Conservation (phyloP, 2,329 filamentous ascomycete genomes). For the Ophiognomonia clavigignenti-juglandacearum region DNA sequence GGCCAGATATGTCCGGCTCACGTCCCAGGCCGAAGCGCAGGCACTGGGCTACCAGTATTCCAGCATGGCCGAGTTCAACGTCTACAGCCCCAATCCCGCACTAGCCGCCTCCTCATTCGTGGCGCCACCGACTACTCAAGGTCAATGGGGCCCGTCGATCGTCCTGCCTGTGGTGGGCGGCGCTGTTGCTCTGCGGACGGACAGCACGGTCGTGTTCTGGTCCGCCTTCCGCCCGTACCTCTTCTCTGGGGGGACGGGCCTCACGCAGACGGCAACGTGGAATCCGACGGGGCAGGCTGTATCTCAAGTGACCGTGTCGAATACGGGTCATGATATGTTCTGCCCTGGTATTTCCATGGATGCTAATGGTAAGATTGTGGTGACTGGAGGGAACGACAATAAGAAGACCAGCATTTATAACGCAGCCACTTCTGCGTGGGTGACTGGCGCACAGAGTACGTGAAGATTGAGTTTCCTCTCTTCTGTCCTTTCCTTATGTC, state of each 20-base stretch:
- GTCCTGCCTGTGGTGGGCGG: neutral
- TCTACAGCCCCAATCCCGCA: neutral
- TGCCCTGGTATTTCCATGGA: constrained; percentile 51
- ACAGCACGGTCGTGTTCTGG: constrained; percentile 1
- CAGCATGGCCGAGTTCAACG: neutral
- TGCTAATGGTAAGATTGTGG: constrained; percentile 41
- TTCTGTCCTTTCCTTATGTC: too few species aligned
- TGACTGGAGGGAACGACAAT: constrained; percentile 51
- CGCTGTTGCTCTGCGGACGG: neutral
- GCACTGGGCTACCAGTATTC: neutral
- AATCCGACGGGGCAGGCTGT: constrained; percentile 19
- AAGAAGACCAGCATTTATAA: constrained; percentile 33
- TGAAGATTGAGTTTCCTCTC: too few species aligned
- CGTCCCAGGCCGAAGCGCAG: neutral
- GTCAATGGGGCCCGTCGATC: neutral
- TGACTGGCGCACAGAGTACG: neutral
- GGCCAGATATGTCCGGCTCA: neutral
- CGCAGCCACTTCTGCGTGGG: constrained; percentile 4
- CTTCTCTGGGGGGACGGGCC: constrained; percentile 17
- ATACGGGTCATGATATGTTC: constrained; percentile 51
- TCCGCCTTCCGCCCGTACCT: constrained; percentile 13
- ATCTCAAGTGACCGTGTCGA: constrained; percentile 26
- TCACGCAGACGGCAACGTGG: constrained; percentile 19
- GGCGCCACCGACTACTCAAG: neutral
- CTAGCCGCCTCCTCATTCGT: neutral